Conservation (phyloP, 2,329 filamentous ascomycete genomes). For the Aspergillus brasiliensis region DNA sequence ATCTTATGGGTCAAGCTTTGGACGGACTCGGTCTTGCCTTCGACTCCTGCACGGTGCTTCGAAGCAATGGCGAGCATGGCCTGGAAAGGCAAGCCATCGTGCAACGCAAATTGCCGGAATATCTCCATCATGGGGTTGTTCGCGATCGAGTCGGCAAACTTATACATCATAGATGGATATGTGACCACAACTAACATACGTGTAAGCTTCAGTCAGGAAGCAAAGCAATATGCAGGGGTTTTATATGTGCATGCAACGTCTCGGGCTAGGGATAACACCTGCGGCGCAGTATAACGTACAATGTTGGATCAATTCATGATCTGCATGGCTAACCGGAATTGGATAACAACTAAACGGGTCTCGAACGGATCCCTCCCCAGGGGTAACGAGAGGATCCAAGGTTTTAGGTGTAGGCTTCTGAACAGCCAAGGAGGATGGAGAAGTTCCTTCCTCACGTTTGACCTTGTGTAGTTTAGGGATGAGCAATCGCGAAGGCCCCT, state of each 20-base stretch:
- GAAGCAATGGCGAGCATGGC: conserved; percentile 39
- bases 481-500: conserved; percentile 7
- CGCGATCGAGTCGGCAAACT: conserved; percentile 29
- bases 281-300: conserved; percentile 26
- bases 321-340: conserved; percentile 25
- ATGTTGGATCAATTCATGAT: conserved; percentile 35
- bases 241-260: neutral
- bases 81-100: conserved; percentile 35
- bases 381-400: conserved; percentile 18
- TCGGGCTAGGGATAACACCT: neutral
- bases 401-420: neutral
- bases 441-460: conserved; percentile 17
- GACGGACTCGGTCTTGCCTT: conserved; percentile 33
- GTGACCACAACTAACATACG: conserved; percentile 30
- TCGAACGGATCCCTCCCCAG: conserved; percentile 19
- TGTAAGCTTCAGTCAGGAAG: conserved; percentile 21
- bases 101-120: conserved; percentile 32
- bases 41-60: conserved; percentile 35
- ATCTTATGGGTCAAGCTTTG: conserved; percentile 38
- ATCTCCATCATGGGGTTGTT: conserved; percentile 35
- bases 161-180: conserved; percentile 41
- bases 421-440: conserved; percentile 3
- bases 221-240: neutral
- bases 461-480: conserved; percentile 15
- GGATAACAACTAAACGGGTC: conserved; percentile 35